Conservation (phyloP, 2,329 filamentous ascomycete species). For the Arthrinium puccinioides region DNA sequence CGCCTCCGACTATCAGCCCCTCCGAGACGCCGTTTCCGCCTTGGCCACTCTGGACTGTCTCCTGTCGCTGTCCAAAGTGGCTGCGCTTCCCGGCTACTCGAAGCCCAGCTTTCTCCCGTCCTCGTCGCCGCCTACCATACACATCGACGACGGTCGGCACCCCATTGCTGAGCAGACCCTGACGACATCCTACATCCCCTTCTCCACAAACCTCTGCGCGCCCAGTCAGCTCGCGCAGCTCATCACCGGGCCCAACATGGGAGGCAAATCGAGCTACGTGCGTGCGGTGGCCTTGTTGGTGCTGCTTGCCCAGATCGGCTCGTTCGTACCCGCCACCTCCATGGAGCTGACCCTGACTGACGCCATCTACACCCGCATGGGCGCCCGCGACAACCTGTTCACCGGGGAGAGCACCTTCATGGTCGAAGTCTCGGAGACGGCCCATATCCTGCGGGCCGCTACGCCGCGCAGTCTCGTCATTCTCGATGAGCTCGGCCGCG, state of each 20-base stretch:
- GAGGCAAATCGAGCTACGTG: constrained; percentile 96
- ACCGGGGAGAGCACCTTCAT: constrained; percentile 95
- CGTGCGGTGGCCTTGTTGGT: constrained; percentile 84
- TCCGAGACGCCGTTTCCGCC: constrained; percentile 81
- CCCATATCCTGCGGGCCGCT: constrained; percentile 82
- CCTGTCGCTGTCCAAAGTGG: constrained; percentile 76
- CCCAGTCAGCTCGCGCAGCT: constrained; percentile 66
- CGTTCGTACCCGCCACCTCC: constrained; percentile 77
- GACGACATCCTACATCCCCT: constrained; percentile 82
- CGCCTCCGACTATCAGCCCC: constrained; percentile 75
- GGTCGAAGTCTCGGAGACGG: constrained; percentile 92
- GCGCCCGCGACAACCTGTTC: constrained; percentile 92
- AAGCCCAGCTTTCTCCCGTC: constrained; percentile 63
- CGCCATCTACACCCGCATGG: constrained; percentile 91
- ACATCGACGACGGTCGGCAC: constrained; percentile 71
- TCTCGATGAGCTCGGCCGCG: constrained; percentile 87
- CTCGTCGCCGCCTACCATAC: constrained; percentile 58
- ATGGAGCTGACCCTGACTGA: constrained; percentile 77
- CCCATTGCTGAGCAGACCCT: constrained; percentile 93
- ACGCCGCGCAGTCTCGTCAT: constrained; percentile 81
- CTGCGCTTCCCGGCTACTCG: constrained; percentile 78
- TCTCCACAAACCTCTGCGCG: constrained; percentile 67
- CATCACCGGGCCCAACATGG: constrained; percentile 97
- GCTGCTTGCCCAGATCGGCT: constrained; percentile 92
- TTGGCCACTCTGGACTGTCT: constrained; percentile 87